These are phyloP conservation scores for Eutypa lata DNA, from an alignment of 2,329 filamentous ascomycete species.

Conservation along the genomic window DNA sequence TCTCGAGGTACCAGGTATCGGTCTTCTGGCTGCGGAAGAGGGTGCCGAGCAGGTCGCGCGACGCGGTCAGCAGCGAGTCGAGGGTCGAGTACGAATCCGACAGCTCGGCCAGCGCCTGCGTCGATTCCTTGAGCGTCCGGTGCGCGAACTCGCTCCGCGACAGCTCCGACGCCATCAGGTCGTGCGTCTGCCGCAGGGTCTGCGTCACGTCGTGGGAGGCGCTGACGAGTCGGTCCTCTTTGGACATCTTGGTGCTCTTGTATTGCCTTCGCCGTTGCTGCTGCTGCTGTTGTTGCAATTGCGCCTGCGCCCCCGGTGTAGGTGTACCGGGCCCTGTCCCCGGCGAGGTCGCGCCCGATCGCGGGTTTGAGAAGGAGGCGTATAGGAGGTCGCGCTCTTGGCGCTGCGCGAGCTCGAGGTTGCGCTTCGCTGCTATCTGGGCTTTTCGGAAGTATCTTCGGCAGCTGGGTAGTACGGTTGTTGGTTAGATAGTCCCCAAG, in stretches of 20 bases:
- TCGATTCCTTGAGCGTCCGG: slow-evolving; percentile 81
- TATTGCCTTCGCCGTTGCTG: slow-evolving; percentile 32
- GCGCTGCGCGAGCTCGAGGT: slow-evolving; percentile 68
- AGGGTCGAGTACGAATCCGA: slow-evolving; percentile 78
- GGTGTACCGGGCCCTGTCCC: slow-evolving; percentile 17
- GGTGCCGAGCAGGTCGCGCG: slow-evolving; percentile 71
- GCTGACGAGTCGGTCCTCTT: slow-evolving; percentile 68
- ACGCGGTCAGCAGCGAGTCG: slow-evolving; percentile 72
- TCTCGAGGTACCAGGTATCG: slow-evolving; percentile 97
- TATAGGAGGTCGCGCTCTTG: slow-evolving; percentile 76
- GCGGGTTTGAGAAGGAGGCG: slow-evolving; percentile 53
- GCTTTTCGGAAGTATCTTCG: slow-evolving; percentile 75
- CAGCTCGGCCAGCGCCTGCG: slow-evolving; percentile 75
- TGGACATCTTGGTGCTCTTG: slow-evolving; percentile 29
- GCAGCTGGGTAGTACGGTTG: slow-evolving; percentile 34
- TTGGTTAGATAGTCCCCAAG: slow-evolving; percentile 4
- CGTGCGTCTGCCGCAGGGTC: slow-evolving; percentile 80
- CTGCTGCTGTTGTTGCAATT: slow-evolving; percentile 8
- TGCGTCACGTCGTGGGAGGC: slow-evolving; percentile 82
- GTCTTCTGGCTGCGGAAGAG: slow-evolving; percentile 87
- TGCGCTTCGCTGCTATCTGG: slow-evolving; percentile 74
- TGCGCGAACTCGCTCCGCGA: slow-evolving; percentile 85
- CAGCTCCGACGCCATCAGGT: slow-evolving; percentile 81
- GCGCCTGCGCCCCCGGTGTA: slow-evolving; percentile 25
- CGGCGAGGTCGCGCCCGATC: slow-evolving; percentile 34